phyloP scores from a whole-genome alignment of 441 rosid genomes.

The Hura crepitans region DNA sequence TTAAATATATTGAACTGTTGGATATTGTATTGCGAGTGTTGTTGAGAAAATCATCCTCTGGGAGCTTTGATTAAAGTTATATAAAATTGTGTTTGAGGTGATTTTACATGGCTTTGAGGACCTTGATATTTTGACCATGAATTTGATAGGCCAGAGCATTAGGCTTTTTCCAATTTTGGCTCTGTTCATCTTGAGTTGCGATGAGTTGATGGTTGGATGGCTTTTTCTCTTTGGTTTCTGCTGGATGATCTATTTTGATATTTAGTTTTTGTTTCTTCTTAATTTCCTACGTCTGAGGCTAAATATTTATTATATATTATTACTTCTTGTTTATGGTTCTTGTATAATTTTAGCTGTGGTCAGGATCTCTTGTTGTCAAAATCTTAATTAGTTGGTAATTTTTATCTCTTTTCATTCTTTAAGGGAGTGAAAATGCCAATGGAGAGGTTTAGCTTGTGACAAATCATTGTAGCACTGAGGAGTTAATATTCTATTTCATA shows the following conservation, averaged over 20 bases:
- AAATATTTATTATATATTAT: background rate
- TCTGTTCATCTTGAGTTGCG: too few species aligned
- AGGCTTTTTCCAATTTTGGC: too few species aligned
- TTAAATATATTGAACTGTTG: background rate
- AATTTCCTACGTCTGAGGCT: background rate
- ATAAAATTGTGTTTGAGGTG: background rate
- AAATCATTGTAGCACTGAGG: background rate
- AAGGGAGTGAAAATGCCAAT: background rate
- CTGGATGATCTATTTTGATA: background rate
- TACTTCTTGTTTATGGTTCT: background rate
- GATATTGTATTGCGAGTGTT: background rate
- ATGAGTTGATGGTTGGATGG: background rate
- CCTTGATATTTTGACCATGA: too few species aligned
- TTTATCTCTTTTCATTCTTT: background rate
- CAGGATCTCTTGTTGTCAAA: background rate
- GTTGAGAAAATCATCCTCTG: background rate
- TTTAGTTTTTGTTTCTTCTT: background rate
- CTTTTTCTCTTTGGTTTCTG: background rate
- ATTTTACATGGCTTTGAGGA: too few species aligned
- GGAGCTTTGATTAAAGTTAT: too few species aligned
- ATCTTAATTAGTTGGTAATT: background rate
- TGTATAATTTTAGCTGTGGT: background rate
- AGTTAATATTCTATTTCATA: background rate
- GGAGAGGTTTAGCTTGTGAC: background rate
- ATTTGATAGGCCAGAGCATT: too few species aligned